Percentiles rank a stretch among this genome's conserved stretches.
Conservation (phyloP, 768 basidiomycete species). For the Russula foetens region DNA sequence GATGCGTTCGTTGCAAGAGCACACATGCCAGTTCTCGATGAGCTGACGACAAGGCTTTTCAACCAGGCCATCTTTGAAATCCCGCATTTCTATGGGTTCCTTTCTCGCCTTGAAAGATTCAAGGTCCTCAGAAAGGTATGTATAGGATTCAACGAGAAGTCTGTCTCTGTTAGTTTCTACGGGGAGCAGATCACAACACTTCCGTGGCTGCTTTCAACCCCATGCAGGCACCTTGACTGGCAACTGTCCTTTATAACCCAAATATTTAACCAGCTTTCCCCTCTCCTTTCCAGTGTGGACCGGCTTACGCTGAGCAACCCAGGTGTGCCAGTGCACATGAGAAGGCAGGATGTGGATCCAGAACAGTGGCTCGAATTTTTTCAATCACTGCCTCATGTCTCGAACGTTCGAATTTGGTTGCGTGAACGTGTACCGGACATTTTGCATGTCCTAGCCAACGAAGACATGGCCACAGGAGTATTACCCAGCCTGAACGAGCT, state of each 20-base stretch:
- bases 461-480: neutral
- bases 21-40: neutral
- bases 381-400: neutral
- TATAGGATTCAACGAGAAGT: neutral
- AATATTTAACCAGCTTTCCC: neutral
- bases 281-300: neutral
- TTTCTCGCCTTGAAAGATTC: neutral
- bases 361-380: neutral
- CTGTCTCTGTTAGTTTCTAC: neutral
- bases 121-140: neutral
- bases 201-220: neutral
- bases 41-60: neutral
- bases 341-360: neutral
- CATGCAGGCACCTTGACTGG: neutral
- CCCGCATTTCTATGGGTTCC: neutral
- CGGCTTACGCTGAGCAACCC: neutral
- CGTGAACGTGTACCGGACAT: neutral
- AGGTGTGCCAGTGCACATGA: neutral
- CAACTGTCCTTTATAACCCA: neutral
- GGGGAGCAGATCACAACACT: neutral
- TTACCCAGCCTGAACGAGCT: neutral
- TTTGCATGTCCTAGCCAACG: neutral
- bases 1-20: neutral
- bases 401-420: neutral
- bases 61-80: neutral